Conservation (phyloP, 768 basidiomycete genomes). For the Russula lepida region DNA sequence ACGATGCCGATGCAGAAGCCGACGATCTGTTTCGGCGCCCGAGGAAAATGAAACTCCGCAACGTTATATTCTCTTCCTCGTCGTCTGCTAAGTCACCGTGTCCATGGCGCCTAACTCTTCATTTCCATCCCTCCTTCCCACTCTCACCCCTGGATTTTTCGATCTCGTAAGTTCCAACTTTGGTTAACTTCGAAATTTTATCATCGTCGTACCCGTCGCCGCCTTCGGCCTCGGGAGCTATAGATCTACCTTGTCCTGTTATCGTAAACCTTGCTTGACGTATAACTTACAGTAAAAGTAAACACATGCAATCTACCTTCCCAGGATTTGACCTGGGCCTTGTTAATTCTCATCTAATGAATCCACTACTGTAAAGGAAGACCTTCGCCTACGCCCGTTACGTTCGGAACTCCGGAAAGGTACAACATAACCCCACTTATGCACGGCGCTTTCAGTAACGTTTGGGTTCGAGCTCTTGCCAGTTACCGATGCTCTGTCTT, state of each 20-base stretch:
- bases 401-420: background rate
- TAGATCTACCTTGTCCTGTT: background rate
- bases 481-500: background rate
- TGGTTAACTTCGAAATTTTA: conserved; percentile 8
- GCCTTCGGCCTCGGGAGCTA: background rate
- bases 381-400: background rate
- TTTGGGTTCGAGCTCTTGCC: background rate
- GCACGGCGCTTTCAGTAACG: background rate
- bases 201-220: background rate
- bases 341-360: background rate
- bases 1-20: background rate
- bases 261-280: conserved; percentile 6
- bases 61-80: too few species aligned
- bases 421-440: background rate
- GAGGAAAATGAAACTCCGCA: background rate
- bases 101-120: background rate
- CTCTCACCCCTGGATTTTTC: background rate
- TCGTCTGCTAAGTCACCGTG: background rate
- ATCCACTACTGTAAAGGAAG: background rate
- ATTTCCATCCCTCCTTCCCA: background rate
- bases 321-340: background rate
- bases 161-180: conserved; percentile 3
- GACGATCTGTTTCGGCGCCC: background rate
- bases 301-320: background rate
- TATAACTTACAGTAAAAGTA: background rate